Evolutionary conservation across 805 yeast genomes (phyloP).

Genomic region (Yarrowia porcina): DNA sequence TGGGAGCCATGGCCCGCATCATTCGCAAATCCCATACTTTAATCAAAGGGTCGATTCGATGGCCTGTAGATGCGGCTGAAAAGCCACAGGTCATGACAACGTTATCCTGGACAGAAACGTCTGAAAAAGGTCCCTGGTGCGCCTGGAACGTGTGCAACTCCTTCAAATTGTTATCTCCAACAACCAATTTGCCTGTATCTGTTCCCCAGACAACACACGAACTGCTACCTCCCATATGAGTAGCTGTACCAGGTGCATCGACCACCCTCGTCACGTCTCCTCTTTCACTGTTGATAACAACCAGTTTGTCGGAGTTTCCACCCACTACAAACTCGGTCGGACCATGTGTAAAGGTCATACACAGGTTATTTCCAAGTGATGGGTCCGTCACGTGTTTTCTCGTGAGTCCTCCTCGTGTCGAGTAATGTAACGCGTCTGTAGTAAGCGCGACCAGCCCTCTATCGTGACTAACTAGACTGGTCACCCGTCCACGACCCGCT

Average conservation of each 20-base stretch:
- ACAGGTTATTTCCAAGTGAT: conserved; percentile 31
- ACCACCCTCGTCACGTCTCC: conserved; percentile 38
- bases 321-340: conserved; percentile 38
- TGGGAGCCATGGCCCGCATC: conserved; percentile 68
- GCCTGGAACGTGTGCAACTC: conserved; percentile 36
- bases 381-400: conserved; percentile 38
- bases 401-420: conserved; percentile 56
- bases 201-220: conserved; percentile 26
- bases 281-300: conserved; percentile 39
- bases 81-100: conserved; percentile 66
- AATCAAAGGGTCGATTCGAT: conserved; percentile 71
- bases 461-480: conserved; percentile 52
- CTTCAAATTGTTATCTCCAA: conserved; percentile 37
- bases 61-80: conserved; percentile 60
- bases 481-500: conserved; percentile 51
- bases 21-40: conserved; percentile 75
- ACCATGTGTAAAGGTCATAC: conserved; percentile 36
- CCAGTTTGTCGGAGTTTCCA: conserved; percentile 36
- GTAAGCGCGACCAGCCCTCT: conserved; percentile 60
- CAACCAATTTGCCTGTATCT: conserved; percentile 29
- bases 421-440: conserved; percentile 49
- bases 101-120: conserved; percentile 40
- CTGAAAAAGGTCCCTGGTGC: conserved; percentile 42
- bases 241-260: conserved; percentile 29
- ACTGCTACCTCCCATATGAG: conserved; percentile 8